Conservation (phyloP, 169 alveolate species). For the Plasmodium relictum region DNA sequence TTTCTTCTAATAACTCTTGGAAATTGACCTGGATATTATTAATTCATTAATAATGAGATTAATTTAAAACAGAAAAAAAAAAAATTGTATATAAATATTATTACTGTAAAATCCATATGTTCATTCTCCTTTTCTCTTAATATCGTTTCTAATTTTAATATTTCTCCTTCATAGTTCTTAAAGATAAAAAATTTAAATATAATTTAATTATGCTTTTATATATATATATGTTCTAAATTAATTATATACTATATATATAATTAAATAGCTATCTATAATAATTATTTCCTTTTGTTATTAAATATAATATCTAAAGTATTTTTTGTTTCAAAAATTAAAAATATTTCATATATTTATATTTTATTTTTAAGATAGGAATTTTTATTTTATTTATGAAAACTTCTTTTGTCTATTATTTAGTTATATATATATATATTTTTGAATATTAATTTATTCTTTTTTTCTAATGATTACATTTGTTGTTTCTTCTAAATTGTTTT, state of each 20-base stretch:
- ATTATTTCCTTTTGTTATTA: not conserved
- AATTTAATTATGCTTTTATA: not conserved
- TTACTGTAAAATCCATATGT: slow-evolving; percentile 23
- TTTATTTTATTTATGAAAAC: no score
- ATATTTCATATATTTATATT: not conserved
- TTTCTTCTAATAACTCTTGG: slow-evolving; percentile 42
- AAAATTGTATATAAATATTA: not conserved
- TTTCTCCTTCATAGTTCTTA: slow-evolving; percentile 49
- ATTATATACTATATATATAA: not conserved
- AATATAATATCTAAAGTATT: not conserved
- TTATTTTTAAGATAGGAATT: no score
- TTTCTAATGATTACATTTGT: slow-evolving; percentile 28
- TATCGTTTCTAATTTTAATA: slow-evolving; percentile 23
- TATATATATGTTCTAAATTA: not conserved
- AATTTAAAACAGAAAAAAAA: no score
- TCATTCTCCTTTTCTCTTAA: slow-evolving; percentile 51
- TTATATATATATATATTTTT: not conserved
- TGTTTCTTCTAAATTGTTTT: slow-evolving; percentile 47
- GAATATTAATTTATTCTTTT: not conserved
- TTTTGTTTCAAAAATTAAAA: not conserved
- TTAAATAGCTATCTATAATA: no score
- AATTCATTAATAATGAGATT: no score
- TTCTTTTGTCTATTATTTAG: no score
- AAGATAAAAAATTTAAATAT: not conserved
- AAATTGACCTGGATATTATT: slow-evolving; percentile 23